These are phyloP conservation scores for Candida boidinii DNA, from an alignment of 805 yeast genomes.

Conservation along the genomic window DNA sequence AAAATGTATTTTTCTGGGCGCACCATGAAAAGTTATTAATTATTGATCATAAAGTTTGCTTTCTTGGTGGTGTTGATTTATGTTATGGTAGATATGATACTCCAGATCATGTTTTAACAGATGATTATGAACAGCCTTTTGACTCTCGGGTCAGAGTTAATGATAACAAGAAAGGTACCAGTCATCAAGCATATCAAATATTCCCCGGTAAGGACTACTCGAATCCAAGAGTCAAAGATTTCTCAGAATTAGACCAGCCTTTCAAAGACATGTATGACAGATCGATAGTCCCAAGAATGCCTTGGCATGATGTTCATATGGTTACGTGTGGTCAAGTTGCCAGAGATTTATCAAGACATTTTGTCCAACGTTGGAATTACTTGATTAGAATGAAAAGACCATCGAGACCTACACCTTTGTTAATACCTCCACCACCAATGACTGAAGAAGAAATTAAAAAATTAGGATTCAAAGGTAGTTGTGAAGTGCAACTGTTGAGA, in stretches of 20 bases:
- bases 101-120: constrained; percentile 85
- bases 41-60: constrained; percentile 81
- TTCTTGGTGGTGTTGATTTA: constrained; percentile 91
- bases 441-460: constrained; percentile 59
- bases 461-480: constrained; percentile 66
- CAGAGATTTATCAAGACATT: constrained; percentile 85
- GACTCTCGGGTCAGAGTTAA: constrained; percentile 13
- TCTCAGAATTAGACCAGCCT: constrained; percentile 71
- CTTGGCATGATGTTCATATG: constrained; percentile 99
- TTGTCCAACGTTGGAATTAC: constrained; percentile 97
- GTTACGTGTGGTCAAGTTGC: constrained; percentile 91
- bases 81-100: constrained; percentile 97
- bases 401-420: constrained; percentile 82
- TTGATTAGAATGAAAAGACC: constrained; percentile 89
- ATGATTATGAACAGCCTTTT: constrained; percentile 42
- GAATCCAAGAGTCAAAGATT: constrained; percentile 89
- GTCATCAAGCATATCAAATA: constrained; percentile 34
- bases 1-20: constrained; percentile 96
- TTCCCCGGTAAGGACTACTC: constrained; percentile 98
- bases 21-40: constrained; percentile 93
- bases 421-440: constrained; percentile 89
- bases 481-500: constrained; percentile 84
- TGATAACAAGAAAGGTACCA: not conserved
- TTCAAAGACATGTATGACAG: constrained; percentile 91
- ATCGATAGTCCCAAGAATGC: constrained; percentile 80